Evolutionary conservation across 2,329 filamentous ascomycete species (phyloP).

Genomic region (Tolypocladium ophioglossoides): DNA sequence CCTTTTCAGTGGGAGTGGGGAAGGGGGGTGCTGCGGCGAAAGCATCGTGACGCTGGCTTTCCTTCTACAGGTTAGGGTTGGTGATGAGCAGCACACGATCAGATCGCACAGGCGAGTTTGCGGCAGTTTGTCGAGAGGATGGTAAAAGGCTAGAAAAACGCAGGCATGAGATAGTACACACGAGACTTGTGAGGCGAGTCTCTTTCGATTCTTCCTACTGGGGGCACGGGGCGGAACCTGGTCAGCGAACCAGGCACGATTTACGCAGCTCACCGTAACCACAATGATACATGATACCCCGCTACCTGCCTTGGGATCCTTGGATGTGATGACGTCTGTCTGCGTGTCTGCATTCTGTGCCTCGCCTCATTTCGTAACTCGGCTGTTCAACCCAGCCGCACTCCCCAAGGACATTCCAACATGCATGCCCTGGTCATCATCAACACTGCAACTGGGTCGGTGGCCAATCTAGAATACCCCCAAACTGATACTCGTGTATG

Average conservation of each 20-base stretch:
- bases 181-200: background rate
- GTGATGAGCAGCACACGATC: background rate
- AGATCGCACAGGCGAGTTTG: background rate
- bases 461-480: background rate
- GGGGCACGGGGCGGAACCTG: background rate
- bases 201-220: background rate
- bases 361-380: no score
- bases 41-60: background rate
- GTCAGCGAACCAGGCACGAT: conserved; percentile 1
- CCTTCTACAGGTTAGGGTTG: background rate
- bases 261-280: conserved; percentile 3
- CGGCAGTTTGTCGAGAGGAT: background rate
- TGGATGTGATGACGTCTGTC: background rate
- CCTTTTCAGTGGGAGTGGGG: background rate
- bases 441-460: background rate
- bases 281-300: conserved; percentile 7
- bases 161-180: background rate
- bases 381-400: no score
- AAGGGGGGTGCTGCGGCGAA: background rate
- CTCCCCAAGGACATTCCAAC: no score
- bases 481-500: background rate
- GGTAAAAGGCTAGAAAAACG: background rate
- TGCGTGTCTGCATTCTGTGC: background rate
- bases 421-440: no score
- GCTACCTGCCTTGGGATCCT: background rate